These are phyloP conservation scores for Dactylellina cionopaga DNA, from an alignment of 2,329 filamentous ascomycete genomes.

Conservation along the genomic window DNA sequence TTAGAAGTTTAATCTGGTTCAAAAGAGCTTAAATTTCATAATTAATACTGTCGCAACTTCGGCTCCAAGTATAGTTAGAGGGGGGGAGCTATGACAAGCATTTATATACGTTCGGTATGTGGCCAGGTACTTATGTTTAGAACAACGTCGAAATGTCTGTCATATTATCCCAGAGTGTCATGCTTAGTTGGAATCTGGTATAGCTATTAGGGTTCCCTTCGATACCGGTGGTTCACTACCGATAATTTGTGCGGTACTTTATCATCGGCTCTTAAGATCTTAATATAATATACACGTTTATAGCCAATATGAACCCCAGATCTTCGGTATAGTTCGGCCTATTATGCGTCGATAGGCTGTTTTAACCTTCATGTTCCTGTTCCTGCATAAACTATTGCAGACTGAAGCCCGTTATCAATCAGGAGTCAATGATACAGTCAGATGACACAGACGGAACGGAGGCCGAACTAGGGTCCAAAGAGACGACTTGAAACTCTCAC, in stretches of 20 bases:
- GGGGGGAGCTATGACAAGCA: constrained; percentile 37
- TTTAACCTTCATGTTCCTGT: constrained; percentile 41
- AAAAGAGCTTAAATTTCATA: not conserved
- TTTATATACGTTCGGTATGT: not conserved
- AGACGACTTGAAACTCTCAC: constrained; percentile 50
- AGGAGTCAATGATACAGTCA: constrained; percentile 42
- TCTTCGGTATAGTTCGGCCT: constrained; percentile 50
- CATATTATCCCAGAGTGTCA: constrained; percentile 17
- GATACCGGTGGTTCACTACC: constrained; percentile 29
- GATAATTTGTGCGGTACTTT: constrained; percentile 42
- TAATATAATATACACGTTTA: constrained; percentile 44
- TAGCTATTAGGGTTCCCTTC: constrained; percentile 13
- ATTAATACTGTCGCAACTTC: constrained; percentile 32
- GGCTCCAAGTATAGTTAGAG: constrained; percentile 18
- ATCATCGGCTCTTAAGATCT: constrained; percentile 47
- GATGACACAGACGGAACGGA: constrained; percentile 33
- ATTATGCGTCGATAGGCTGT: constrained; percentile 51
- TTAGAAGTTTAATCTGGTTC: not conserved
- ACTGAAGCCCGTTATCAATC: constrained; percentile 35
- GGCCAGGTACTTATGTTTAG: constrained; percentile 2
- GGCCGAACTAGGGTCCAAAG: constrained; percentile 7
- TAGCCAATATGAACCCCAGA: constrained; percentile 52
- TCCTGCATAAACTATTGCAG: constrained; percentile 53
- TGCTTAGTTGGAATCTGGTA: constrained; percentile 29
- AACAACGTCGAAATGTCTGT: constrained; percentile 10